Evolutionary conservation across 768 basidiomycete genomes (phyloP), one percentile per base, ranked within the genome.

Genomic region (Tephrocybe sp.): DNA sequence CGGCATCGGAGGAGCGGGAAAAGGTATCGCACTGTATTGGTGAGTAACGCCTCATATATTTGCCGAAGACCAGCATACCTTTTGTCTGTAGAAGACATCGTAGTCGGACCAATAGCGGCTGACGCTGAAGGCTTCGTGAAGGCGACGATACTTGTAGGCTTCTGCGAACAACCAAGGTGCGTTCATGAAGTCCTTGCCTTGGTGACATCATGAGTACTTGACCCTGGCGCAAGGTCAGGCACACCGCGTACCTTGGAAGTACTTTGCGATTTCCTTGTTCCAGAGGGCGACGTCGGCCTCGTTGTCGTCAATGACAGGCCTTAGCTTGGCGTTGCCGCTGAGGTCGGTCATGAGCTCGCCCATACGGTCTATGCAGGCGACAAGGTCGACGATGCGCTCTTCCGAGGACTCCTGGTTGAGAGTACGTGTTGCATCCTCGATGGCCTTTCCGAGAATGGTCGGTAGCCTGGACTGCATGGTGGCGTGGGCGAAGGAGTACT

Each of bases 261-360:
- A 97, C 65, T 91, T 93, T 37, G 92, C 92, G 41, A 96, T 95
- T 67, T 93, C 92, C 66, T 97, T 96, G 72, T 98, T 98, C 95
- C 94, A 98, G 7, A 97, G 77, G 5, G 93, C 86, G 25, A 98
- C 88, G 56, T 97, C 95, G 8, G 84, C 93, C 64, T 94, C 94
- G 46, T 80, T 84, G 62, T 97, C 95, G 66, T 97, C 95, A 26
- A 91, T 70, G 62, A 97, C 91, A 26, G 91, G 91, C 11, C 94
- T 74, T 10, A 96, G 76, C 65, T 90, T 91, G 10, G 84, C 82
- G 62, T 93, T 93, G 0, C 80, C 83, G 61, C 88, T 90, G 51
- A 96, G 74, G 64, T 96, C 92, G 10, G 75, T 78, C 90, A 95
- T 94, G 57, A 98, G 81, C 18, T 80, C 77, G 51, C 91, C 90